phyloP scores from a whole-genome alignment of 805 yeast species.

The Wickerhamomyces rabaulensis region DNA sequence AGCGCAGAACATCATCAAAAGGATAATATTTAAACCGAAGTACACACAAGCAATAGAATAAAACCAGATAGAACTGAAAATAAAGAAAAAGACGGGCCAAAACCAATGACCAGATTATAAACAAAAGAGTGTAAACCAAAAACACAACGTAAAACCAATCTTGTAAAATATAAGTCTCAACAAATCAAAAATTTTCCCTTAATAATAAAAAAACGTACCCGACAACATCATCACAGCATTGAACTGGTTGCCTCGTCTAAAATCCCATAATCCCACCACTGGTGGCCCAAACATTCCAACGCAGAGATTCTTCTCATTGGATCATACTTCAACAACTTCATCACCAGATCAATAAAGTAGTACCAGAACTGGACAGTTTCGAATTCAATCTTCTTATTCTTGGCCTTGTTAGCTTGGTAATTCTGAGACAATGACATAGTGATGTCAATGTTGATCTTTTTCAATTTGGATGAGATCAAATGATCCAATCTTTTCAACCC shows the following conservation, averaged over 20 bases:
- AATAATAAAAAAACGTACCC: too few species aligned
- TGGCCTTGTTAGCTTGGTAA: conserved; percentile 17
- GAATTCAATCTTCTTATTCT: conserved; percentile 37
- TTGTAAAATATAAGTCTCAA: background rate
- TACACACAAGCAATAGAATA: too few species aligned
- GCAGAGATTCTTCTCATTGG: conserved; percentile 72
- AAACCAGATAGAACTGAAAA: too few species aligned
- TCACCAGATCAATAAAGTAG: conserved; percentile 66
- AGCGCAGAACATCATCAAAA: too few species aligned
- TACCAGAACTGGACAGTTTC: conserved; percentile 81
- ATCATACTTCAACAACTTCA: conserved; percentile 61
- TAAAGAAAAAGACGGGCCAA: too few species aligned
- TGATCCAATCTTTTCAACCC: conserved; percentile 38
- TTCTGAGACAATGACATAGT: conserved; percentile 15
- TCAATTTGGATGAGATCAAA: conserved; percentile 35
- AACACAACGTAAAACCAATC: background rate
- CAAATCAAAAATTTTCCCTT: background rate
- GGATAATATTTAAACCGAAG: too few species aligned
- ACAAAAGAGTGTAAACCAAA: too few species aligned
- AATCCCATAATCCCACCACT: conserved; percentile 69
- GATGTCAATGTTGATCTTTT: conserved; percentile 21
- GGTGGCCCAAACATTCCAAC: conserved; percentile 69
- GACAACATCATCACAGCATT: conserved; percentile 5
- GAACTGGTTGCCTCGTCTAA: conserved; percentile 42
- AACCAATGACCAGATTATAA: background rate